Base-by-base conservation (phyloP, 2,329 filamentous ascomycete species). In the Paraphoma chrysanthemicola region DNA sequence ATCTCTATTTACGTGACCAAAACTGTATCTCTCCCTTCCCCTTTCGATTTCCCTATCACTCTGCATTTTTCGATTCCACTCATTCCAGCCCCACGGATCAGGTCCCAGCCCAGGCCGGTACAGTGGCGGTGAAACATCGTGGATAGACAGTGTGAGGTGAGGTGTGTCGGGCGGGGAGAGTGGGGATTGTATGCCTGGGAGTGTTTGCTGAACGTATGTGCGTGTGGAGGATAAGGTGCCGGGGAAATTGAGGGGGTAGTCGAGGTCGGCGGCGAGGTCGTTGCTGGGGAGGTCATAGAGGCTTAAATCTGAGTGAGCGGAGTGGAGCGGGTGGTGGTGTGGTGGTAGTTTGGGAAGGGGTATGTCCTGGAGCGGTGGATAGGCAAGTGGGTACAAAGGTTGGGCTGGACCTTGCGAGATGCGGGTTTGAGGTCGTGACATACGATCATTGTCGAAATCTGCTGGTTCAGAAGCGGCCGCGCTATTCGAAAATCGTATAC, bases 11-110 rank as follows among this genome's bases (percentile, higher is more conserved):
- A 5, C 23, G 23, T 23, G 2, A 2, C 23, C 23, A 23, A 23
- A 23, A 23, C 23, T 23, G 5, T 23, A 23, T 42, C 39, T 5
- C 39, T 14, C 10, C 6, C 9, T 36, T 41, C 38, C 8, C 38
- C 38, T 41, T 41, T 28, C 23, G 17, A 29, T 30, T 10, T 7
- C 43, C 36, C 18, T n/a, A 33, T 50, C 3, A 17, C 31, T 6
- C 44, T 36, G 16, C 42, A 18, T 36, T 28, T 39, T 31, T 31
- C n/a, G 10, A 17, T 49, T 11, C 54, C 49, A 56, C 9, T 12
- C 49, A 8, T 33, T n/a, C 54, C 54, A 56, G 14, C 28, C 31
- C n/a, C 53, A 53, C 18, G 54, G 54, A 17, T 53, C 54, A 12
- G 11, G 11, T n/a, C 39, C 39, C 12, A 51, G 16, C 2, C 47